Conservation (phyloP, 306 rosid species). For the Vicia villosa region DNA sequence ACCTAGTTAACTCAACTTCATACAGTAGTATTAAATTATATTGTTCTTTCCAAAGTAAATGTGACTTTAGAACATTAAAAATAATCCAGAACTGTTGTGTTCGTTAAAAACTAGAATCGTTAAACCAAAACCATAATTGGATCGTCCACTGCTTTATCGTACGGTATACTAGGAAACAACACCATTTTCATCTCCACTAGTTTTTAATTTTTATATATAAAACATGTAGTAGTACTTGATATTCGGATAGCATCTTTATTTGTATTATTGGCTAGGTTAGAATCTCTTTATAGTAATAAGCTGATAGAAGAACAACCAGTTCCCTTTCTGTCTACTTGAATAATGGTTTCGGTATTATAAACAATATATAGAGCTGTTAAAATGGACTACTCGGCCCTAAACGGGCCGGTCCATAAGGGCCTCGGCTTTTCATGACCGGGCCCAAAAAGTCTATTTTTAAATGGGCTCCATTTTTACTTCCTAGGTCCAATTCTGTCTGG, state of each 20-base stretch:
- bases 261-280: neutral
- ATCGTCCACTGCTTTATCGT: slow-evolving; percentile 21
- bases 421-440: no score
- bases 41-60: slow-evolving; percentile 29
- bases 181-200: neutral
- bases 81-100: slow-evolving; percentile 14
- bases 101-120: slow-evolving; percentile 20
- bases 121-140: slow-evolving; percentile 14
- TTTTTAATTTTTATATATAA: neutral
- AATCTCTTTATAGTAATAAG: no score
- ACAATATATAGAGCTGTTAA: no score
- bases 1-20: slow-evolving; percentile 1
- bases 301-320: no score
- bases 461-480: no score
- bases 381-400: no score
- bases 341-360: no score
- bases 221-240: neutral
- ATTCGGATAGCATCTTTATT: neutral
- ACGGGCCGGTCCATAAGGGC: no score
- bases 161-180: slow-evolving; percentile 10
- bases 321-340: no score
- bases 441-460: no score
- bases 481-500: no score
- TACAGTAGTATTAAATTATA: slow-evolving; percentile 23
- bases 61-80: slow-evolving; percentile 19